Evolutionary conservation across 2,329 filamentous ascomycete genomes (phyloP).

Genomic region (Sordariomycetes sp.): DNA sequence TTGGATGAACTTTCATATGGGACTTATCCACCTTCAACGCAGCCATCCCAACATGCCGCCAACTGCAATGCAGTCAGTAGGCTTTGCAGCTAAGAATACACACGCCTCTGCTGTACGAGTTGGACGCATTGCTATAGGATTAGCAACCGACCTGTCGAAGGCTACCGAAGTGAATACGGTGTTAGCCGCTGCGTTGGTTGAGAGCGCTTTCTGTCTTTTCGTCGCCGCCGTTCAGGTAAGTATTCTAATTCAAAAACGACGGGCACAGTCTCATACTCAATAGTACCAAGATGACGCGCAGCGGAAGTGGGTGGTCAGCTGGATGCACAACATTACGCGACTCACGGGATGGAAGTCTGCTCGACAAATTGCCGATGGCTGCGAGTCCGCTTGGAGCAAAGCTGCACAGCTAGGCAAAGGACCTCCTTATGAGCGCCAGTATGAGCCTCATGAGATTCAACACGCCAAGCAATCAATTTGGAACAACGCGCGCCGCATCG

Average conservation of each 20-base stretch:
- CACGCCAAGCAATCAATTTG: constrained; percentile 22
- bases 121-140: constrained; percentile 70
- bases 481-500: constrained; percentile 34
- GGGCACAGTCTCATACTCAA: neutral
- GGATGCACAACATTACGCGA: constrained; percentile 65
- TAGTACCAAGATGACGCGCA: constrained; percentile 66
- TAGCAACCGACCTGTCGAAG: constrained; percentile 45
- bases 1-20: constrained; percentile 83
- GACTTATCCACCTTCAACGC: constrained; percentile 72
- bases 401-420: constrained; percentile 65
- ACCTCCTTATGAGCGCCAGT: constrained; percentile 63
- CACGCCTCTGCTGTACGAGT: constrained; percentile 62
- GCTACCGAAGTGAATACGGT: constrained; percentile 60
- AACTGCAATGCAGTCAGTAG: constrained; percentile 78
- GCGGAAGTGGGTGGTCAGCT: constrained; percentile 66
- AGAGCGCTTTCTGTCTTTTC: constrained; percentile 75
- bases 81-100: constrained; percentile 66
- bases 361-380: constrained; percentile 70
- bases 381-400: constrained; percentile 76
- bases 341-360: constrained; percentile 85
- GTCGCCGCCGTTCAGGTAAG: constrained; percentile 69
- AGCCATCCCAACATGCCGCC: constrained; percentile 87
- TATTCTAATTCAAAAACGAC: neutral
- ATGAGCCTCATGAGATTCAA: constrained; percentile 18
- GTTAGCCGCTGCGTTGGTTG: constrained; percentile 73